Percentiles rank a stretch among this genome's conserved stretches.
Evolutionary conservation across 257 asterid species (phyloP).

Genomic region (Striga asiatica): DNA sequence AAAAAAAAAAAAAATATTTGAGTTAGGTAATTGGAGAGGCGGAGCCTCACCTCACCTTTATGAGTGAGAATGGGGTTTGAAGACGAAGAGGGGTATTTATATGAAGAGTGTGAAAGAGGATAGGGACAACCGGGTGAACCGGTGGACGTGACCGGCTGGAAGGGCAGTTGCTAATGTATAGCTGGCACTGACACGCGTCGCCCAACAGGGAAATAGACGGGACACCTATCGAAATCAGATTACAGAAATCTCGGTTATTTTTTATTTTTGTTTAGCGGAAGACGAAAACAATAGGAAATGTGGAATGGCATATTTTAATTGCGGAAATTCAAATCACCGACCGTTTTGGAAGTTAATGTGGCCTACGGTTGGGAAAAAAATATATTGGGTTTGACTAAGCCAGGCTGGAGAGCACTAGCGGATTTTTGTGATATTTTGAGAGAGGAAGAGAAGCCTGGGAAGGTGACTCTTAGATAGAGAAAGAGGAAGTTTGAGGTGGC

Average conservation of each 20-base stretch:
- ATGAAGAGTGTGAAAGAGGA: constrained; percentile 23
- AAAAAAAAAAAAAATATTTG: background rate
- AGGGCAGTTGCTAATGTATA: constrained; percentile 48
- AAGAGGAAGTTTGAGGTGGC: constrained; percentile 17
- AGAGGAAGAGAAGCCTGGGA: constrained; percentile 3
- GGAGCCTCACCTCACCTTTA: constrained; percentile 51
- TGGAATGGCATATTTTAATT: background rate
- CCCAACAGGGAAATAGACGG: background rate
- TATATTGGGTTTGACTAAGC: constrained; percentile 32
- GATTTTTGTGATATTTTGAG: constrained; percentile 26
- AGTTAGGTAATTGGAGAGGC: constrained; percentile 33
- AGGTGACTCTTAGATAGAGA: constrained; percentile 10
- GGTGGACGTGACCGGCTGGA: constrained; percentile 30
- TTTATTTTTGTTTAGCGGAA: background rate
- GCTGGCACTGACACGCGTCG: constrained; percentile 77
- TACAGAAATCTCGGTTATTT: constrained; percentile 22
- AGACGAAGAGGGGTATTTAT: constrained; percentile 17
- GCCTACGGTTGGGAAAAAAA: constrained; percentile 23
- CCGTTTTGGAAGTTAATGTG: constrained; percentile 77
- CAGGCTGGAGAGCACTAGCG: constrained; percentile 48
- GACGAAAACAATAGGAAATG: background rate
- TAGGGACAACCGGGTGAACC: constrained; percentile 40
- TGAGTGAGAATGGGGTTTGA: constrained; percentile 12
- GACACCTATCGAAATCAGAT: constrained; percentile 31
- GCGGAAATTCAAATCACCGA: constrained; percentile 48